Percentiles rank a stretch among this genome's conserved stretches.
These are phyloP conservation scores for Solanum clarkiae DNA, from an alignment of 257 asterid genomes.

Conservation along the genomic window DNA sequence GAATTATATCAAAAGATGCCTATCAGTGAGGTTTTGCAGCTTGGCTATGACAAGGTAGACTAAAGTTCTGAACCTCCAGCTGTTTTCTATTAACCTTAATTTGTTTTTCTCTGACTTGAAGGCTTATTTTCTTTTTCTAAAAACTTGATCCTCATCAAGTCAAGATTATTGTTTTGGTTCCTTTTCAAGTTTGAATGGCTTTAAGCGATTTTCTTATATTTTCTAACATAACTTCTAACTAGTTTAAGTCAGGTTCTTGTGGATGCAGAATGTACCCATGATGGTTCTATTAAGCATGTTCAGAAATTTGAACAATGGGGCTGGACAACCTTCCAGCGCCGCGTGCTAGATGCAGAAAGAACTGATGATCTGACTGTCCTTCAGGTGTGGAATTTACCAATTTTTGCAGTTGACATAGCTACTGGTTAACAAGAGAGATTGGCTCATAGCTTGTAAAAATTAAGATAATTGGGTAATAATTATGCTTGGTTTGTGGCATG, in stretches of 20 bases:
- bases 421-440: background rate
- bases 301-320: slow-evolving; percentile 98
- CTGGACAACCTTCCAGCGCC: slow-evolving; percentile 85
- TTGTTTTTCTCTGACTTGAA: background rate
- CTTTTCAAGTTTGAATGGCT: background rate
- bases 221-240: slow-evolving; percentile 4
- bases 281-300: slow-evolving; percentile 81
- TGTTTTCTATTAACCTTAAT: background rate
- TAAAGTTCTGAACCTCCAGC: background rate
- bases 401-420: background rate
- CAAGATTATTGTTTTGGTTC: background rate
- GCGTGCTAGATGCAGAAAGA: slow-evolving; percentile 87
- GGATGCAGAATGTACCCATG: slow-evolving; percentile 99
- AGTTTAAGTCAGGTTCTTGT: slow-evolving; percentile 62
- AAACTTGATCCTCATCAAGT: background rate
- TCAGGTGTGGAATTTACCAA: slow-evolving; percentile 32
- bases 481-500: background rate
- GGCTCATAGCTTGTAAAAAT: background rate
- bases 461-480: background rate
- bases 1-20: slow-evolving; percentile 27
- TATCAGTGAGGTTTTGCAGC: slow-evolving; percentile 22
- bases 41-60: slow-evolving; percentile 78
- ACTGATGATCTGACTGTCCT: slow-evolving; percentile 60
- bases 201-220: background rate
- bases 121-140: background rate